phyloP scores from a whole-genome alignment of 768 basidiomycete species.

The Galerina marginata region DNA sequence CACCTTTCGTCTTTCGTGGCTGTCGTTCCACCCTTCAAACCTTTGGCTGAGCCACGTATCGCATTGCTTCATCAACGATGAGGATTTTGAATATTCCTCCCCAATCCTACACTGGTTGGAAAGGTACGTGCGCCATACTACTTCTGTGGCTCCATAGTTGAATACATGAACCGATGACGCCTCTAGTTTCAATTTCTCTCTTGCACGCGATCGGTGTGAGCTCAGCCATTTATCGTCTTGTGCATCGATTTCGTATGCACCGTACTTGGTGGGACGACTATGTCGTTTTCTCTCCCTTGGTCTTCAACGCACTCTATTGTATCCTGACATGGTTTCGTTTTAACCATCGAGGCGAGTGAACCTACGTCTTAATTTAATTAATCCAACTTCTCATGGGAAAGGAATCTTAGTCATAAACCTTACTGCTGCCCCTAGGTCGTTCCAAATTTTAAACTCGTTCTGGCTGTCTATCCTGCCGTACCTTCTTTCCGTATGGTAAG shows the following conservation, averaged over 20 bases:
- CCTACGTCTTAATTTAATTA: no score
- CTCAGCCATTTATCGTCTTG: not conserved
- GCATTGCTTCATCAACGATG: not conserved
- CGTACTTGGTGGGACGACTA: constrained; percentile 1
- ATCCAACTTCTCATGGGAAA: no score
- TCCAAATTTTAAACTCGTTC: no score
- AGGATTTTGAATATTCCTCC: not conserved
- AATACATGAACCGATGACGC: not conserved
- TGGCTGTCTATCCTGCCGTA: no score
- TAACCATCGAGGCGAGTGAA: not conserved
- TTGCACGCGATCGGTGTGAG: not conserved
- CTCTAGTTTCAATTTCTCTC: not conserved
- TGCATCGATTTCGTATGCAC: constrained; percentile 11
- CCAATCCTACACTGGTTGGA: constrained; percentile 6
- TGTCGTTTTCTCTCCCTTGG: not conserved
- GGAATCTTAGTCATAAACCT: no score
- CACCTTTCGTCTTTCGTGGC: no score
- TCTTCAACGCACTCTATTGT: not conserved
- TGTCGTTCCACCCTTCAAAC: no score
- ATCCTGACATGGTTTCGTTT: not conserved
- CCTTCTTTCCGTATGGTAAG: no score
- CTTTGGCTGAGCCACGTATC: no score
- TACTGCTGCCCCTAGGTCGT: no score
- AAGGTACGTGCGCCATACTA: not conserved
- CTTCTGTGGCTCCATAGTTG: not conserved